These are phyloP conservation scores for Phylloporus rhodoxanthus DNA, from an alignment of 768 basidiomycete genomes.

Conservation along the genomic window DNA sequence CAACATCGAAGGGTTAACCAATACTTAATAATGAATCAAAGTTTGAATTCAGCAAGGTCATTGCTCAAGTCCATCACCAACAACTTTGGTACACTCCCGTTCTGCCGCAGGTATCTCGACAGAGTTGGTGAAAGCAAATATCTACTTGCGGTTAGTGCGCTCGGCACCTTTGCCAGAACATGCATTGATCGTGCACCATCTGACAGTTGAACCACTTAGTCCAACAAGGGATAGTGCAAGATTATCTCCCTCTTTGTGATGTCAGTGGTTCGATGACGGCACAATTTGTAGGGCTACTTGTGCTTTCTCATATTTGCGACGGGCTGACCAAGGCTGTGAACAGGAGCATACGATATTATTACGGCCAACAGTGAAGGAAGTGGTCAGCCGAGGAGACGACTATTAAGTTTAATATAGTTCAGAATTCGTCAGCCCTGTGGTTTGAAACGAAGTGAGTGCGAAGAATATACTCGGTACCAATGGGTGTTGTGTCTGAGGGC, in stretches of 20 bases:
- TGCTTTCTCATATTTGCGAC: neutral
- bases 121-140: slow-evolving; percentile 90
- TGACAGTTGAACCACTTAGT: slow-evolving; percentile 84
- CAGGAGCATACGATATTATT: slow-evolving; percentile 84
- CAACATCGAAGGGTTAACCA: neutral
- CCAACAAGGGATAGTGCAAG: slow-evolving; percentile 78
- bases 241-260: slow-evolving; percentile 91
- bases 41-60: slow-evolving; percentile 78
- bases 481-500: neutral
- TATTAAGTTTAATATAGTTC: slow-evolving; percentile 40
- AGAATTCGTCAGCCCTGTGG: neutral
- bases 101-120: slow-evolving; percentile 93
- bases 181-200: neutral
- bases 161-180: neutral
- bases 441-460: slow-evolving; percentile 5
- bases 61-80: slow-evolving; percentile 83
- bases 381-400: slow-evolving; percentile 80
- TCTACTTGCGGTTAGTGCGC: slow-evolving; percentile 66
- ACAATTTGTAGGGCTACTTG: slow-evolving; percentile 59
- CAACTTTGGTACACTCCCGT: slow-evolving; percentile 93
- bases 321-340: slow-evolving; percentile 7
- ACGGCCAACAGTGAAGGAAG: slow-evolving; percentile 79
- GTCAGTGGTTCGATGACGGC: slow-evolving; percentile 86
- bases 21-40: slow-evolving; percentile 26
- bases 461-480: neutral